phyloP scores from a whole-genome alignment of 2,329 filamentous ascomycete genomes.

The Diplodia mutila region DNA sequence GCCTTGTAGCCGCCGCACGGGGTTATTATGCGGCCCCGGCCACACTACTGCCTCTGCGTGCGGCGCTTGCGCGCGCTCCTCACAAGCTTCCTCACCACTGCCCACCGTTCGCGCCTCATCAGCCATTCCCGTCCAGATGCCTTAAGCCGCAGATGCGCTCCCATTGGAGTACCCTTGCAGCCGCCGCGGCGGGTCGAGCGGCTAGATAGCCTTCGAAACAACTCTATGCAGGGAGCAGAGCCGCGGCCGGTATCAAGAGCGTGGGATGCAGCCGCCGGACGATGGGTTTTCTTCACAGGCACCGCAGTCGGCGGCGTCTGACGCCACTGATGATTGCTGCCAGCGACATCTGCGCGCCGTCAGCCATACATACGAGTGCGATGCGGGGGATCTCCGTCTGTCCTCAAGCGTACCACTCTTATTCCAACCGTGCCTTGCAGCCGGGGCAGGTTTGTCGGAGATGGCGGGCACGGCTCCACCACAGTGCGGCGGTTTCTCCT shows the following conservation, averaged over 20 bases:
- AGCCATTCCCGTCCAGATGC: conserved; percentile 1
- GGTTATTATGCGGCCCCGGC: conserved; percentile 8
- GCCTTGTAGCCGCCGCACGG: conserved; percentile 11
- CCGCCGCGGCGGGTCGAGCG: conserved; percentile 20
- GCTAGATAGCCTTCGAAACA: conserved; percentile 19
- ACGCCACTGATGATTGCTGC: neutral
- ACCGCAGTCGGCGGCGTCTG: neutral
- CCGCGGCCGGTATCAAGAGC: neutral
- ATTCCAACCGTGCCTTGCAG: conserved; percentile 16
- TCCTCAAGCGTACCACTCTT: conserved; percentile 8
- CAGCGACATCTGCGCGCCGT: neutral
- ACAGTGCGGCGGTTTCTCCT: neutral
- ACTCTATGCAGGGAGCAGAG: conserved; percentile 10
- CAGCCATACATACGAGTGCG: neutral
- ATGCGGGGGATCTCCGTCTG: conserved; percentile 16
- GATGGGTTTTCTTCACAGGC: conserved; percentile 9
- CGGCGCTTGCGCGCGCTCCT: conserved; percentile 10
- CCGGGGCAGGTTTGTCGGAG: neutral
- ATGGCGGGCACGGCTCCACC: conserved; percentile 14
- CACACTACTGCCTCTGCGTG: neutral
- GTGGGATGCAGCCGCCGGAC: neutral
- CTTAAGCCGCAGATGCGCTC: neutral
- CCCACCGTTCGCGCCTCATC: conserved; percentile 19
- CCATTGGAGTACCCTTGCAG: conserved; percentile 20
- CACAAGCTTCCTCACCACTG: neutral